Conservation (phyloP, 345 rosid species). For the Sonneratia caseolaris region DNA sequence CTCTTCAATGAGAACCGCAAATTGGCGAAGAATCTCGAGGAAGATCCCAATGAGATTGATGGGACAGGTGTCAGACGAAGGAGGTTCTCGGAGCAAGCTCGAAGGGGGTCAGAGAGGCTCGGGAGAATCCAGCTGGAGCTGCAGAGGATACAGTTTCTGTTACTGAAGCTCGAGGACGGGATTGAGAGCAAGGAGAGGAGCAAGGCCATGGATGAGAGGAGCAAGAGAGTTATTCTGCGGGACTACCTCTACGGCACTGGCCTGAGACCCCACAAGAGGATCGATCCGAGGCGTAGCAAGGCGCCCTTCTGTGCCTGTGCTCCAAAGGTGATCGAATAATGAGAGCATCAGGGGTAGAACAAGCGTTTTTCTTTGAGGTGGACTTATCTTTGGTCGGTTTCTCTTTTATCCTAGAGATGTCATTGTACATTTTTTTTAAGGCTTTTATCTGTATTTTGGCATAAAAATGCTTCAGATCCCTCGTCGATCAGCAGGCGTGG, state of each 20-base stretch:
- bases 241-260: slow-evolving; percentile 71
- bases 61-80: slow-evolving; percentile 29
- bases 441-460: not conserved
- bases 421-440: not conserved
- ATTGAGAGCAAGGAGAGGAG: slow-evolving; percentile 43
- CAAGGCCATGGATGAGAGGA: slow-evolving; percentile 29
- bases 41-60: slow-evolving; percentile 34
- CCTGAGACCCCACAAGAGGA: slow-evolving; percentile 13
- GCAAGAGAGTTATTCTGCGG: slow-evolving; percentile 56
- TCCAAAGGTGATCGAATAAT: slow-evolving; percentile 5
- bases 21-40: slow-evolving; percentile 43
- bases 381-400: not conserved
- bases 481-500: not conserved
- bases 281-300: slow-evolving; percentile 37
- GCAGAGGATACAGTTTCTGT: slow-evolving; percentile 71
- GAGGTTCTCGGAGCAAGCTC: slow-evolving; percentile 61
- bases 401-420: not conserved
- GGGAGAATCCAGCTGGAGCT: slow-evolving; percentile 83
- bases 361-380: not conserved
- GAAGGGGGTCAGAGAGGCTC: slow-evolving; percentile 74
- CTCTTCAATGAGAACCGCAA: slow-evolving; percentile 53
- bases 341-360: not conserved
- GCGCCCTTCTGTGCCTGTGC: slow-evolving; percentile 34
- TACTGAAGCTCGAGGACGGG: slow-evolving; percentile 61
- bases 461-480: not conserved